Conservation (phyloP, 2,329 filamentous ascomycete species). For the Aspergillus viridinutans region DNA sequence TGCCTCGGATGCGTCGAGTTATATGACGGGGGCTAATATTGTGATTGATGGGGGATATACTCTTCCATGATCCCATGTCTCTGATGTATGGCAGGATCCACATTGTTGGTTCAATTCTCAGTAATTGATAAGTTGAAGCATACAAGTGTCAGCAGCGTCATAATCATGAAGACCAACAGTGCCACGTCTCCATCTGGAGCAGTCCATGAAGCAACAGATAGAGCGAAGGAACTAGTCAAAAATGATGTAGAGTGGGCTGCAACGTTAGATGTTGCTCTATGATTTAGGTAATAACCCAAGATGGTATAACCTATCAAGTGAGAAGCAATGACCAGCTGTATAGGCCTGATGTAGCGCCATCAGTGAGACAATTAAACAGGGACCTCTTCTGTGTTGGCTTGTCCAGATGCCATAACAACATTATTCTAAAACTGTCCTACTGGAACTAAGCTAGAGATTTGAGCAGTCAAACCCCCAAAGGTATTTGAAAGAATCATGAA, state of each 20-base stretch:
- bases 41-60: conserved; percentile 49
- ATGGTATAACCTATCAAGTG: not conserved
- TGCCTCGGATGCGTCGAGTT: conserved; percentile 46
- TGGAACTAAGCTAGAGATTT: no score
- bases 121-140: not conserved
- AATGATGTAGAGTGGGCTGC: not conserved
- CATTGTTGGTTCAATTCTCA: not conserved
- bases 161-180: not conserved
- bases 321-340: not conserved
- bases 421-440: no score
- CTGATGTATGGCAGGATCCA: not conserved
- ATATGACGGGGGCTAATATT: conserved; percentile 47
- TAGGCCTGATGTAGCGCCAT: not conserved
- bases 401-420: no score
- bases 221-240: no score
- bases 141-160: no score
- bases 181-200: no score
- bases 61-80: conserved; percentile 18
- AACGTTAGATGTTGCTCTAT: rapidly evolving
- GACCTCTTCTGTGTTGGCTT: no score
- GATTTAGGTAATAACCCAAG: not conserved
- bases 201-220: no score
- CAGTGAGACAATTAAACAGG: no score
- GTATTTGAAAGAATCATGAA: no score
- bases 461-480: no score